Conservation (phyloP, 148 eudicot species). For the Vaccinium darrowii region DNA sequence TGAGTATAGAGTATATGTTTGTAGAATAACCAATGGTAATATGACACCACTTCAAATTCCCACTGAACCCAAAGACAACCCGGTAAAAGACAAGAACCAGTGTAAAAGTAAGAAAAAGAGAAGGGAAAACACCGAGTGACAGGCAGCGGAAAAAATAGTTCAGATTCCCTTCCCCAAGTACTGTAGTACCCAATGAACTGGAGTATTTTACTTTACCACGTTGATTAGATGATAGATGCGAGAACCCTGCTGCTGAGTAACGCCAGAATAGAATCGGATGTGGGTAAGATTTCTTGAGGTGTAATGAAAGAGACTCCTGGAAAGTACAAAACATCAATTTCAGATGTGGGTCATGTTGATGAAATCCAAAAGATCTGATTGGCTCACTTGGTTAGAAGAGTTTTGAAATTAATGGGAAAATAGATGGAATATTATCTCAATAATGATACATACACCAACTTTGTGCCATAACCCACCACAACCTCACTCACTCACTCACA, state of each 20-base stretch:
- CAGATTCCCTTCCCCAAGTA: neutral
- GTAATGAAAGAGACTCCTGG: neutral
- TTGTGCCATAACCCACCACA: too few relatives aligned
- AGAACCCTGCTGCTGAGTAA: neutral
- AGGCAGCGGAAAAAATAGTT: neutral
- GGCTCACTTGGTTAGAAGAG: too few relatives aligned
- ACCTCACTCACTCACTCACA: too few relatives aligned
- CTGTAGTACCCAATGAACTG: neutral
- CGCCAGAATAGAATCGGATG: neutral
- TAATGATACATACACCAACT: too few relatives aligned
- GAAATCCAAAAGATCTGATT: too few relatives aligned
- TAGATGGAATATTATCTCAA: neutral
- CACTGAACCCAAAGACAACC: too few relatives aligned
- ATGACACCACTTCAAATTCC: too few relatives aligned
- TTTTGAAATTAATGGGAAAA: neutral
- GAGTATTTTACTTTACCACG: neutral
- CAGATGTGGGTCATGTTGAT: neutral
- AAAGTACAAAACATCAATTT: too few relatives aligned
- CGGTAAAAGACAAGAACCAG: too few relatives aligned
- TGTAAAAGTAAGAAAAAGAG: neutral
- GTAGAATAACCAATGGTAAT: too few relatives aligned
- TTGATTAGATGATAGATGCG: neutral
- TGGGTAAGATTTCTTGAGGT: neutral
- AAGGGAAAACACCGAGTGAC: neutral
- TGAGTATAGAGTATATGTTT: too few relatives aligned